phyloP scores from a whole-genome alignment of 495 filamentous ascomycete species.

The Platismatia glauca region DNA sequence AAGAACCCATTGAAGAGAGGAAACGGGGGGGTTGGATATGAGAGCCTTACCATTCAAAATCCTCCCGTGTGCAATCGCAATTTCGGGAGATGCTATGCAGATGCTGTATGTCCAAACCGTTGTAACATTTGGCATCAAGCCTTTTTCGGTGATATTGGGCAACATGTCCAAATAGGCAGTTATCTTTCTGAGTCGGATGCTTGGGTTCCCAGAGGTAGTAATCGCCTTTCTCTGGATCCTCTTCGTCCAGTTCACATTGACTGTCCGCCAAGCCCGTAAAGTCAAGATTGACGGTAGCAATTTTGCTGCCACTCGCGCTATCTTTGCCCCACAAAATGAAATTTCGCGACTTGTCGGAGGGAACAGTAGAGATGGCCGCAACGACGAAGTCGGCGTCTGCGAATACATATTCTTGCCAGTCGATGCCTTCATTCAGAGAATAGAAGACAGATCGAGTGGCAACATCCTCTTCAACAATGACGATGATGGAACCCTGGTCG shows the following conservation, averaged over 20 bases:
- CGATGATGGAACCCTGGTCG: conserved; percentile 85
- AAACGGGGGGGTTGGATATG: background rate
- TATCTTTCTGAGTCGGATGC: conserved; percentile 62
- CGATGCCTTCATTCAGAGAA: conserved; percentile 67
- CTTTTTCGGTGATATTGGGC: conserved; percentile 89
- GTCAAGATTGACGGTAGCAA: conserved; percentile 72
- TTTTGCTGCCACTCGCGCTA: conserved; percentile 32
- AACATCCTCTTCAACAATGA: conserved; percentile 58
- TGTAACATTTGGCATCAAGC: conserved; percentile 62
- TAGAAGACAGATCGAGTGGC: conserved; percentile 65
- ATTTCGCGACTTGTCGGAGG: conserved; percentile 77
- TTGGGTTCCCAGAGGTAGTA: conserved; percentile 78
- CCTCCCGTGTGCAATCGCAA: conserved; percentile 71
- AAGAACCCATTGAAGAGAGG: background rate
- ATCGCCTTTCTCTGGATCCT: conserved; percentile 45
- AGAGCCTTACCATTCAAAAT: conserved; percentile 85
- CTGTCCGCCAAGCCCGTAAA: conserved; percentile 66
- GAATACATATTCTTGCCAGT: conserved; percentile 70
- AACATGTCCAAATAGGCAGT: conserved; percentile 88
- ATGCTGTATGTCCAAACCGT: conserved; percentile 56
- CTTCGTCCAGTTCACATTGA: conserved; percentile 60
- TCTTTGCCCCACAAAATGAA: conserved; percentile 81
- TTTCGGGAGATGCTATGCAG: conserved; percentile 59
- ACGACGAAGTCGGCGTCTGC: conserved; percentile 57
- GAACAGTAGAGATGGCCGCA: conserved; percentile 73